Evolutionary conservation across 2,329 filamentous ascomycete genomes (phyloP).

Genomic region (Ceratocystis smalleyi): DNA sequence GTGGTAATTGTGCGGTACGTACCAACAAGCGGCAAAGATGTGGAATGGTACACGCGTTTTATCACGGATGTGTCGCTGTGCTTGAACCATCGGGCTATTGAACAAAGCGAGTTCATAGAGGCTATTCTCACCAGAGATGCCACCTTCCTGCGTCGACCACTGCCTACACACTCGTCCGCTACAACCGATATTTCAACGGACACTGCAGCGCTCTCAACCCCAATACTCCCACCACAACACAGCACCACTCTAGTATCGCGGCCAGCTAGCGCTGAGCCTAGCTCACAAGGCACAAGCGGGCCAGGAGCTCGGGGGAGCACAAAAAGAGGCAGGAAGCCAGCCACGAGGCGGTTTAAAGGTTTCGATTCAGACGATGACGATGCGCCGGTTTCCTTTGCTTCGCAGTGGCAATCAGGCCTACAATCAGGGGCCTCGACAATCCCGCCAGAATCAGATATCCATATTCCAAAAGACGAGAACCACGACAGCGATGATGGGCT

Average conservation of each 20-base stretch:
- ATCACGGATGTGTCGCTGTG: conserved; percentile 52
- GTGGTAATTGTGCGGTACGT: conserved; percentile 65
- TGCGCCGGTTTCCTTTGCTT: conserved; percentile 18
- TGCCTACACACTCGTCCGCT: conserved; percentile 34
- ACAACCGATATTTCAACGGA: conserved; percentile 11
- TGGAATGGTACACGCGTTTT: conserved; percentile 55
- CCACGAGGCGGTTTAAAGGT: conserved; percentile 51
- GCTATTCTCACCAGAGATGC: conserved; percentile 73
- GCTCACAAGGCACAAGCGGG: not conserved
- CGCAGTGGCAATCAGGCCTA: not conserved
- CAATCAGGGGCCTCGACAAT: conserved; percentile 15
- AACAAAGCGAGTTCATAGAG: conserved; percentile 84
- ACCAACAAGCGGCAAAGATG: conserved; percentile 34
- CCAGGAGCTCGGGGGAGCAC: conserved; percentile 17
- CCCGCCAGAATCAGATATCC: conserved; percentile 6
- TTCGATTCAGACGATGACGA: conserved; percentile 41
- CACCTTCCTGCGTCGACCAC: conserved; percentile 50
- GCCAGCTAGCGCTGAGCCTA: not conserved
- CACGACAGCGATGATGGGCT: conserved; percentile 31
- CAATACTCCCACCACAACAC: not conserved
- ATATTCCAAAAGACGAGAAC: conserved; percentile 7
- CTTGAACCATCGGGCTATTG: conserved; percentile 66
- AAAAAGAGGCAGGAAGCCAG: conserved; percentile 27
- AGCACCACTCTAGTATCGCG: not conserved
- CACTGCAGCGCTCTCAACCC: not conserved